Percentiles rank a stretch among this genome's conserved stretches.
Evolutionary conservation across 768 basidiomycete genomes (phyloP).

Genomic region (Russula lepida): DNA sequence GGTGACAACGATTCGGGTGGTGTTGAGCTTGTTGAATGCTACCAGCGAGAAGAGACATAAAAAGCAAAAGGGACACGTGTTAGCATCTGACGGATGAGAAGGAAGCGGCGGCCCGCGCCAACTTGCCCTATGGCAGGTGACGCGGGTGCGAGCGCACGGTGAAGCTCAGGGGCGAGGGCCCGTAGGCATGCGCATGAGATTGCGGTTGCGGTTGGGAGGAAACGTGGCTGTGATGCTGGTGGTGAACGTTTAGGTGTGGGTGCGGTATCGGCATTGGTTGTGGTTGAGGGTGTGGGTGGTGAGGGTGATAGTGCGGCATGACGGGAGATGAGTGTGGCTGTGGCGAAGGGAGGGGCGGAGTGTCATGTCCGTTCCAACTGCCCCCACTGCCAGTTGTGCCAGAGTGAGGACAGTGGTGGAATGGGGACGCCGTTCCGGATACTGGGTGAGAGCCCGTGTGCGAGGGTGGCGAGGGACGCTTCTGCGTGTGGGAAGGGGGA

Average conservation of each 20-base stretch:
- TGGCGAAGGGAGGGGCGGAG: conserved; percentile 16
- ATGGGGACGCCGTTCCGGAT: conserved; percentile 45
- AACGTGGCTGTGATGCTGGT: neutral
- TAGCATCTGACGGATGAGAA: conserved; percentile 1
- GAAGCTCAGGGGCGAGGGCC: conserved; percentile 33
- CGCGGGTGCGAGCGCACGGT: conserved; percentile 27
- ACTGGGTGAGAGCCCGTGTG: conserved; percentile 35
- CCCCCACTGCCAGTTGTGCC: neutral
- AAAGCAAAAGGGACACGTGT: conserved; percentile 8
- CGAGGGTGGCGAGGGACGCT: conserved; percentile 38
- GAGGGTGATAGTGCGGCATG: neutral
- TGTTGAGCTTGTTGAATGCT: conserved; percentile 12
- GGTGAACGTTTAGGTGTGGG: neutral
- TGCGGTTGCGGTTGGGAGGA: conserved; percentile 18
- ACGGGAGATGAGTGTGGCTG: conserved; percentile 23
- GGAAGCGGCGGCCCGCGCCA: conserved; percentile 10
- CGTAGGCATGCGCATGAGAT: conserved; percentile 22
- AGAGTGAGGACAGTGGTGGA: conserved; percentile 30
- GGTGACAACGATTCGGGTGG: conserved; percentile 9
- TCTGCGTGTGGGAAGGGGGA: conserved; percentile 28
- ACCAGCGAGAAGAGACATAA: neutral
- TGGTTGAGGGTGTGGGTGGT: neutral
- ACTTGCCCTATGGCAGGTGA: conserved; percentile 10
- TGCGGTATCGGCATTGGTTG: conserved; percentile 1
- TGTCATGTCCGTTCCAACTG: neutral